Evolutionary conservation across 2,329 filamentous ascomycete genomes (phyloP).

Genomic region (Xylaria sp.): DNA sequence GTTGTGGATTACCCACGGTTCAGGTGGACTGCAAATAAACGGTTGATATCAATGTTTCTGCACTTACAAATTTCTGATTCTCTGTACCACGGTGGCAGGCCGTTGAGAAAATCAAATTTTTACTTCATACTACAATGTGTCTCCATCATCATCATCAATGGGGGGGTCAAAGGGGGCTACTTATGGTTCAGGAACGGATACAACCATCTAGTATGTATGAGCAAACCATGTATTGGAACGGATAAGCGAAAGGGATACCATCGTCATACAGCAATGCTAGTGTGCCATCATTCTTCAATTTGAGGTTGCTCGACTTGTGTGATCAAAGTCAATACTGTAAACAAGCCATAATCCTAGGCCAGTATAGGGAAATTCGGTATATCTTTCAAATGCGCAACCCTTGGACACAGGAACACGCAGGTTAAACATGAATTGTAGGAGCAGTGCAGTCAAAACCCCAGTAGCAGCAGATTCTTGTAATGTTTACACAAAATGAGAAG

Average conservation of each 20-base stretch:
- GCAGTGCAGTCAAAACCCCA: neutral
- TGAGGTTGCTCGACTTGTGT: neutral
- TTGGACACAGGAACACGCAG: too few relatives aligned
- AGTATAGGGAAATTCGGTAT: neutral
- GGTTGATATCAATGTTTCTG: slow-evolving; percentile 46
- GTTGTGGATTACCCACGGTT: slow-evolving; percentile 51
- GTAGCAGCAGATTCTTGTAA: neutral
- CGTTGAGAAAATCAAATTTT: slow-evolving; percentile 33
- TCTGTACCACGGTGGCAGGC: slow-evolving; percentile 42
- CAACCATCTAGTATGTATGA: slow-evolving; percentile 33
- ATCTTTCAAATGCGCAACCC: neutral
- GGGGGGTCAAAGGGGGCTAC: slow-evolving; percentile 9
- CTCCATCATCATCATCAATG: slow-evolving; percentile 20
- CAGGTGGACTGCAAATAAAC: slow-evolving; percentile 50
- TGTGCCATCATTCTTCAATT: slow-evolving; percentile 28
- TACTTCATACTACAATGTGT: slow-evolving; percentile 18
- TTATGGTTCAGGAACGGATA: slow-evolving; percentile 22
- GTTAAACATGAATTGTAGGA: neutral
- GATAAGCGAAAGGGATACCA: slow-evolving; percentile 21
- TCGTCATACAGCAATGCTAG: slow-evolving; percentile 28
- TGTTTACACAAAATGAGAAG: neutral
- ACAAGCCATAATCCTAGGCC: neutral
- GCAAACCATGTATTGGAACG: slow-evolving; percentile 34
- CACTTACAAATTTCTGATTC: slow-evolving; percentile 40
- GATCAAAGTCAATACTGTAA: neutral